Base-by-base conservation (phyloP, 345 rosid species). In the Cochlearia excelsa region DNA sequence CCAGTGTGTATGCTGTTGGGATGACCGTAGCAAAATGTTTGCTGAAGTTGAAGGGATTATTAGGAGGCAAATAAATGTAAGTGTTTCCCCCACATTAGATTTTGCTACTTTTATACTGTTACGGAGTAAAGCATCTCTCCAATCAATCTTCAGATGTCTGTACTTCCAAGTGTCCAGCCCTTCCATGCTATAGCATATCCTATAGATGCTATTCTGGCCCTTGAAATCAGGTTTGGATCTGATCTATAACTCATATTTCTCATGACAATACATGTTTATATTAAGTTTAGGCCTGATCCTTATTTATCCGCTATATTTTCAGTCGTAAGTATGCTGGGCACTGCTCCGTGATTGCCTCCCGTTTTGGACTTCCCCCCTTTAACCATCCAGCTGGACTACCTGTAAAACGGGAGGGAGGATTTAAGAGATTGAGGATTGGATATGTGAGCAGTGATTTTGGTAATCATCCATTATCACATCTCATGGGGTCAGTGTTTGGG, bases 161-260 rank as follows among this genome's bases (percentile, higher is more conserved):
- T 82, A 68, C 82, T 93, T 58, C 99, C 99, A 8, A 93, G 97
- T 52, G 97, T 93, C 55, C 99, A 93, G 67, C 99, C 99, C 61
- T 93, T 93, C 75, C 99, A 93, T 78, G 99, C 97, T 28, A 87
- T 93, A 67, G 99, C 99, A 59, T 90, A 90, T 79, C 99, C 99
- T 46, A 80, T 94, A 47, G 97, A 94, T 77, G 75, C 96, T 27
- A 72, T 87, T 74, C 95, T 94, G 73, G 97, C 99, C 29, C 96
- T 94, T 50, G 99, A 90, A 47, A 94, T 90, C 73, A 93, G 99
- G 99, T 90, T 55, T 43, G 61, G 29, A 38, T 35, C 54, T 55
- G 10, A 41, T 37, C 61, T 3, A 51, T 31, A 16, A 29, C 47
- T 43, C 29, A 47, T 4, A 46, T 31, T 54, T 48, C 46, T 56